Percentiles rank a stretch among this genome's conserved stretches.
phyloP scores from a whole-genome alignment of 2,329 filamentous ascomycete species.

The Ophidiomyces ophidiicola region DNA sequence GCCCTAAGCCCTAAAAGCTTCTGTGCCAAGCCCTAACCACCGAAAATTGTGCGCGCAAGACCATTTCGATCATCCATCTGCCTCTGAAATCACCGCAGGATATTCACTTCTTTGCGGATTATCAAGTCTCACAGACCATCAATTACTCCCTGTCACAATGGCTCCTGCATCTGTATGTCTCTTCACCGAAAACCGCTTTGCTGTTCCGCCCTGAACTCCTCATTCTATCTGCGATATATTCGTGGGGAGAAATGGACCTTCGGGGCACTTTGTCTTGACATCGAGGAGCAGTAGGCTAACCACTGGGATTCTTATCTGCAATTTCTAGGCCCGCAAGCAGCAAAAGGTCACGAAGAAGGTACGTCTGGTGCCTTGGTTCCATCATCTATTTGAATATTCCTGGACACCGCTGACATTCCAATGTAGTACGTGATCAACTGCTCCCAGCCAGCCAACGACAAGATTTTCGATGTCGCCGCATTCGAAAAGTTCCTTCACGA shows the following conservation, averaged over 20 bases:
- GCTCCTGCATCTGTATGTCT: slow-evolving; percentile 76
- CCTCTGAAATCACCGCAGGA: slow-evolving; percentile 52
- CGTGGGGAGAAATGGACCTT: slow-evolving; percentile 8
- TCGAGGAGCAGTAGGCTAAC: slow-evolving; percentile 86
- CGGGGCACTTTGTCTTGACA: slow-evolving; percentile 21
- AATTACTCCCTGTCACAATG: slow-evolving; percentile 49
- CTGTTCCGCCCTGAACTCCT: slow-evolving; percentile 55
- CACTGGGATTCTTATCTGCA: slow-evolving; percentile 38
- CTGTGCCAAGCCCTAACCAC: too few species aligned
- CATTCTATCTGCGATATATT: slow-evolving; percentile 18
- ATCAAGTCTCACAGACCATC: slow-evolving; percentile 16
- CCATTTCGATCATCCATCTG: neutral
- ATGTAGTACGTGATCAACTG: slow-evolving; percentile 95
- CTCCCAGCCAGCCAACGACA: slow-evolving; percentile 94
- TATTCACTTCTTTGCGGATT: slow-evolving; percentile 73
- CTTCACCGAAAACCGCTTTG: slow-evolving; percentile 62
- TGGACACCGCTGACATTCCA: neutral
- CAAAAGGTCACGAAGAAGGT: slow-evolving; percentile 41
- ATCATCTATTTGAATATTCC: neutral
- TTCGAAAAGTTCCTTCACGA: slow-evolving; percentile 99
- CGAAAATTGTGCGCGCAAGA: too few species aligned
- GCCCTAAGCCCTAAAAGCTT: too few species aligned
- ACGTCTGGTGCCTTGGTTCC: slow-evolving; percentile 18
- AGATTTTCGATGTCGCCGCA: slow-evolving; percentile 98
- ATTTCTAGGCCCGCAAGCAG: slow-evolving; percentile 35